Evolutionary conservation across 2,329 filamentous ascomycete species (phyloP), one percentile per base, ranked within the genome.

Genomic region (Arthroderma uncinatum): DNA sequence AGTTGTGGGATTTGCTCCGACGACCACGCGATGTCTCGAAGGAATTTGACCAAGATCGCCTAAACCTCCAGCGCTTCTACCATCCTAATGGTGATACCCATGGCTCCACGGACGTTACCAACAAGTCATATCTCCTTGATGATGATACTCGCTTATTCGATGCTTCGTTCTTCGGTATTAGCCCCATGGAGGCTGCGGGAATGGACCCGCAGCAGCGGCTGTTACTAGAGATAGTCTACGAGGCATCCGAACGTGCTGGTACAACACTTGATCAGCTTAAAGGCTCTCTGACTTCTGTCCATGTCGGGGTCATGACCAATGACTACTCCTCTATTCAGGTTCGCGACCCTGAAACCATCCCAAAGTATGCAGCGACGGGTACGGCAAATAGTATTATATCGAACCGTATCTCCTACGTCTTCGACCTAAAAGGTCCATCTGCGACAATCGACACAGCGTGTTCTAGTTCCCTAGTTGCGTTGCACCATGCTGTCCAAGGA

Each of bases 161-260:
- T 58, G 63, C 65, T 0, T 54, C 60, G 0, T 72, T 72, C 54
- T 72, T 69, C 58, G 55, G 58, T 7, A 67, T 70, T 7, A 58
- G 37, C 1, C 55, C 65, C 1, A 53, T 53, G 0, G 68, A 70
- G 53, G 66, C 64, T 2, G 57, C 60, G 2, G 54, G 64, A 2
- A 67, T 71, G 47, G 68, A 70, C 53, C 68, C 68, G 1, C 67
- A 69, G 36, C 67, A 70, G 40, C 61, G 69, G 5, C 37, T 69
- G 1, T 54, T 65, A 1, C 37, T 71, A 9, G 69, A 71, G 54
- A 60, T 61, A 0, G 58, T 62, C 0, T 71, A 67, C 21, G 64
- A 66, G n/a, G 61, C 64, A 1, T 57, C 70, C 0, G 66, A 67
- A 47, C 62, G 62, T 50, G 68, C 67, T 1, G 68, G 59, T 1